These are phyloP conservation scores for Psilocybe tampanensis DNA, from an alignment of 768 basidiomycete species.

Conservation along the genomic window DNA sequence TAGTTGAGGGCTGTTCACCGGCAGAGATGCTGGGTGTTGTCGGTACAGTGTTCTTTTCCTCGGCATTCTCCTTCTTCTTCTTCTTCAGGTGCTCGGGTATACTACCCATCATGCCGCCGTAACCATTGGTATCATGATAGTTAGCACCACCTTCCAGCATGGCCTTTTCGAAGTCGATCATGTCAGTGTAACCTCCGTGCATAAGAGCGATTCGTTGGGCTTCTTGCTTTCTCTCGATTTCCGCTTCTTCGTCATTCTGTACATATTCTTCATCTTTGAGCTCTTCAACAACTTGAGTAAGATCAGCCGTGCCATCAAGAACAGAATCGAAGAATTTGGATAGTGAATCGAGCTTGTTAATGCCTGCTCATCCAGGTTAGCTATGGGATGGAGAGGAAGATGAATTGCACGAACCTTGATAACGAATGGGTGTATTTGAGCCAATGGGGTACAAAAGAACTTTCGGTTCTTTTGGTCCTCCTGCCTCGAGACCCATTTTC, in stretches of 20 bases:
- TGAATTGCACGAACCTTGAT: slow-evolving; percentile 56
- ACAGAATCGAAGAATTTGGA: slow-evolving; percentile 74
- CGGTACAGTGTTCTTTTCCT: too few species aligned
- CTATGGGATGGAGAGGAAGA: background rate
- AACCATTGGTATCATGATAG: slow-evolving; percentile 46
- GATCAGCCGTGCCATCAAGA: slow-evolving; percentile 66
- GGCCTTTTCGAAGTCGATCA: slow-evolving; percentile 56
- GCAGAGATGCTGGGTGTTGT: slow-evolving; percentile 12
- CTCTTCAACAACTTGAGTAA: slow-evolving; percentile 43
- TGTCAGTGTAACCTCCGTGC: slow-evolving; percentile 50
- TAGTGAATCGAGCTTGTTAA: slow-evolving; percentile 73
- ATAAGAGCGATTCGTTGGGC: slow-evolving; percentile 53
- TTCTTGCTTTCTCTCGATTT: slow-evolving; percentile 53
- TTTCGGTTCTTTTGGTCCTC: slow-evolving; percentile 58
- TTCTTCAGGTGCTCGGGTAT: slow-evolving; percentile 34
- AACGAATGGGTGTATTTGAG: slow-evolving; percentile 56
- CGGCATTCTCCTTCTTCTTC: slow-evolving; percentile 14
- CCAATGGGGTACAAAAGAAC: slow-evolving; percentile 72
- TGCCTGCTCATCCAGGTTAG: slow-evolving; percentile 42
- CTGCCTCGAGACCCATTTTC: slow-evolving; percentile 59
- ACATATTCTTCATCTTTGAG: slow-evolving; percentile 43
- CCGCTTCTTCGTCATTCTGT: slow-evolving; percentile 40
- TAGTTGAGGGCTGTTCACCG: slow-evolving; percentile 7
- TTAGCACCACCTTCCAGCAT: slow-evolving; percentile 43
- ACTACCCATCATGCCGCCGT: slow-evolving; percentile 42